Base-by-base conservation (phyloP, 75 land plant species). In the Pinus taeda region DNA sequence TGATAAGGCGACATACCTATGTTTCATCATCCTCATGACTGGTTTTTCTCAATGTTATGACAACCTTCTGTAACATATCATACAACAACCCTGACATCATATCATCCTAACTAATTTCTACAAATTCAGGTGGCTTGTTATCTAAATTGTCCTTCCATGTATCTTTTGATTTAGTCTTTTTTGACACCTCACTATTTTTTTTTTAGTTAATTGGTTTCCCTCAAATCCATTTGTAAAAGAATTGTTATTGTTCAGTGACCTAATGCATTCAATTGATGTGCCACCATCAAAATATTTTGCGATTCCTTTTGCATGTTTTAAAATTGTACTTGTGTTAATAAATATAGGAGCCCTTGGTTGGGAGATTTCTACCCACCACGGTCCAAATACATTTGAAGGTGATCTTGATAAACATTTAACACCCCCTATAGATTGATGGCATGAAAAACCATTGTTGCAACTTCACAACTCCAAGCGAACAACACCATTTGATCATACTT, bases 11-110 rank as follows among this genome's bases (percentile, higher is more conserved):
- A 36, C 18, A 22, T 17, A 95, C 98, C 96, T 95, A 93, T 62
- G 93, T 95, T 4, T 93, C 93, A 82, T 93, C 93, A 85, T 93
- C 98, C 80, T 95, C 98, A 80, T 93, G 91, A 70, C 91, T 80
- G 22, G 90, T 78, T 78, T 91, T 93, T 60, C 96, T 86, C 76
- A 95, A 78, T 24, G 83, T 36, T 14, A 95, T 78, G 8, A 95
- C 96, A 77, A 93, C 98, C 78, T 95, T 95, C 69, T 95, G 98
- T 74, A 95, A 33, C 83, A 89, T 81, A 81, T 95, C 98, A 85
- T 95, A 93, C 77, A 93, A 80, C 66, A 88, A 36, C 18, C 92
- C 91, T n/a, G 98, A 86, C 20, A 95, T 96, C 57, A 64, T 62
- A 62, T 95, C 96, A 33, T 88, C 85, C 21, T 65, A 45, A 37